Conservation (phyloP, 768 basidiomycete genomes). For the Boletus rubroflammeus region DNA sequence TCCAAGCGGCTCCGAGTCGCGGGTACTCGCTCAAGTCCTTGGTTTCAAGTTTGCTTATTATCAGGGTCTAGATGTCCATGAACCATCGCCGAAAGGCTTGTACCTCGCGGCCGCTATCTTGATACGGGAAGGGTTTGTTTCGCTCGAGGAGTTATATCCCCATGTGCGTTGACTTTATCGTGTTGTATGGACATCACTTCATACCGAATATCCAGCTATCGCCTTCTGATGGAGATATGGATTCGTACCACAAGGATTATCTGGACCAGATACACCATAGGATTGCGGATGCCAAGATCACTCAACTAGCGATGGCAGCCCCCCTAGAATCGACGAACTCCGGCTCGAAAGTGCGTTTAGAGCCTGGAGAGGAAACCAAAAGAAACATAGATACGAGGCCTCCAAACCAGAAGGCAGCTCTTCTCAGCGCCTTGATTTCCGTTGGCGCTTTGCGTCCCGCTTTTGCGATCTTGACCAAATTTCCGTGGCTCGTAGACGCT, state of each 20-base stretch:
- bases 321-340: conserved; percentile 59
- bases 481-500: conserved; percentile 80
- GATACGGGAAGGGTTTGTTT: conserved; percentile 86
- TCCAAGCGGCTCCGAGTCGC: conserved; percentile 38
- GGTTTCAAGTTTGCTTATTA: conserved; percentile 98
- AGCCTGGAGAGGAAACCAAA: conserved; percentile 37
- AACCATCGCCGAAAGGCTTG: conserved; percentile 65
- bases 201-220: conserved; percentile 47
- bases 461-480: conserved; percentile 73
- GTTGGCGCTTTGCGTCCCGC: conserved; percentile 82
- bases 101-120: conserved; percentile 82
- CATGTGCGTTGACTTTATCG: conserved; percentile 55
- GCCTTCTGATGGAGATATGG: conserved; percentile 78
- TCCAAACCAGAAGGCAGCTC: conserved; percentile 75
- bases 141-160: conserved; percentile 85
- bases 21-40: conserved; percentile 83
- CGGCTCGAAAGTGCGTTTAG: conserved; percentile 37
- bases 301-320: conserved; percentile 81
- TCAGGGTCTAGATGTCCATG: conserved; percentile 62
- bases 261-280: conserved; percentile 57
- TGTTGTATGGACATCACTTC: conserved; percentile 1
- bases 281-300: conserved; percentile 65
- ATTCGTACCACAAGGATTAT: conserved; percentile 60
- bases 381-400: conserved; percentile 37
- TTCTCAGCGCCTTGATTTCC: conserved; percentile 77